phyloP scores from a whole-genome alignment of 2,329 filamentous ascomycete species.

The Microdochium nivale region DNA sequence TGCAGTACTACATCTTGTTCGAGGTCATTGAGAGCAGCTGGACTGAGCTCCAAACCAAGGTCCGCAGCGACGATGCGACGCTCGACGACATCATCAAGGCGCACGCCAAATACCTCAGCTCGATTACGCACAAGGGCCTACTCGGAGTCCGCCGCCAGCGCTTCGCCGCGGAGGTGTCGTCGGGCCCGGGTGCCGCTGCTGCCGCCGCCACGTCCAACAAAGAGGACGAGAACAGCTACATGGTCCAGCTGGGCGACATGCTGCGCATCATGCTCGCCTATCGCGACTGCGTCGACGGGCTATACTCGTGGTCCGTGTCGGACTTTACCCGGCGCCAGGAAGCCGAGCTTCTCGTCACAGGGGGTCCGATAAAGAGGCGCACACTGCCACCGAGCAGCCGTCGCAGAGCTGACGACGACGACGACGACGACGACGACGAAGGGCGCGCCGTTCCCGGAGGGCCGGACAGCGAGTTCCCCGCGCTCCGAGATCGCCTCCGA shows the following conservation, averaged over 20 bases:
- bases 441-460: conserved; percentile 39
- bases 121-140: conserved; percentile 92
- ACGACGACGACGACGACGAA: conserved; percentile 8
- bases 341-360: conserved; percentile 60
- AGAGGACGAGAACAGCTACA: conserved; percentile 70
- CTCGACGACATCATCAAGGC: conserved; percentile 92
- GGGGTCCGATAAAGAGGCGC: neutral
- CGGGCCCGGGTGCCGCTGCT: conserved; percentile 25
- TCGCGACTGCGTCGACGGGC: conserved; percentile 83
- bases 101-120: conserved; percentile 82
- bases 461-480: conserved; percentile 59
- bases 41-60: conserved; percentile 77
- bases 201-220: conserved; percentile 24
- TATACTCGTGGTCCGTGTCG: conserved; percentile 91
- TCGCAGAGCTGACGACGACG: conserved; percentile 15
- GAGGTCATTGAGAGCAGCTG: conserved; percentile 97
- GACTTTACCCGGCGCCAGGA: conserved; percentile 93
- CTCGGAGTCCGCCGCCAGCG: conserved; percentile 60
- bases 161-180: conserved; percentile 28
- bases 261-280: conserved; percentile 91
- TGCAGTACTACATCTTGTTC: conserved; percentile 98
- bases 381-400: conserved; percentile 43
- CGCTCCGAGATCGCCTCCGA: conserved; percentile 64
- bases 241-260: conserved; percentile 84
- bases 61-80: conserved; percentile 78